Base-by-base conservation (phyloP, 345 rosid species). In the Sisymbrium irio region DNA sequence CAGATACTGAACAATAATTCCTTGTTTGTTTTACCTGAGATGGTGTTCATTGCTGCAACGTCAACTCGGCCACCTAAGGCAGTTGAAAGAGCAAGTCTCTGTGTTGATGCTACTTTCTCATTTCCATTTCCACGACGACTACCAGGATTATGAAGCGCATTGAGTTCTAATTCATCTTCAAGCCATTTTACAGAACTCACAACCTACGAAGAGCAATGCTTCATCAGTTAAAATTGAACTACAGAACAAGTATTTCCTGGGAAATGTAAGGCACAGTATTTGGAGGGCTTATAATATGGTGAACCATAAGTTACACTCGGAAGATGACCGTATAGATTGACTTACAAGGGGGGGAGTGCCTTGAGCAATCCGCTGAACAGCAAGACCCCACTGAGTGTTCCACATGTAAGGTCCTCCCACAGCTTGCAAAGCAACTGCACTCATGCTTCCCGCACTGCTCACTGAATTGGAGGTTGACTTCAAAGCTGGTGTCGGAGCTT, bases 291-390 rank as follows among this genome's bases (percentile, higher is more conserved):
- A 57, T 64, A 56, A 47, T 19, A 71, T 2, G 20, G 54, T 12
- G 60, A 78, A 27, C 59, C 47, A 73, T 37, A 73, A 68, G 67
- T 20, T 50, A 17, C 33, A 66, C 45, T 39, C 51, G 62, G 42
- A 36, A 51, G 62, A 25, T 41, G 61, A 37, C 59, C 68, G 66
- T 78, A 62, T 59, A 60, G 55, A 75, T 78, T 72, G 72, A 86
- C 98, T 87, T 88, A 94, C 98, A 80, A 94, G 97, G 60, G 99
- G 91, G 81, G 99, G 99, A 69, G 99, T 90, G 81, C 99, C 98
- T 85, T 82, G 96, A 77, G 99, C 91, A 82, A 95, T 92, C 37
- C 78, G 90, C 82, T 92, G 85, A 76, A 92, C 94, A 49, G 99
- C 98, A 77, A 89, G 79, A 50, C 86, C 81, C 99, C 99, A 95